phyloP scores from a whole-genome alignment of 2,329 filamentous ascomycete species.

The Ophioceras dolichostomum region DNA sequence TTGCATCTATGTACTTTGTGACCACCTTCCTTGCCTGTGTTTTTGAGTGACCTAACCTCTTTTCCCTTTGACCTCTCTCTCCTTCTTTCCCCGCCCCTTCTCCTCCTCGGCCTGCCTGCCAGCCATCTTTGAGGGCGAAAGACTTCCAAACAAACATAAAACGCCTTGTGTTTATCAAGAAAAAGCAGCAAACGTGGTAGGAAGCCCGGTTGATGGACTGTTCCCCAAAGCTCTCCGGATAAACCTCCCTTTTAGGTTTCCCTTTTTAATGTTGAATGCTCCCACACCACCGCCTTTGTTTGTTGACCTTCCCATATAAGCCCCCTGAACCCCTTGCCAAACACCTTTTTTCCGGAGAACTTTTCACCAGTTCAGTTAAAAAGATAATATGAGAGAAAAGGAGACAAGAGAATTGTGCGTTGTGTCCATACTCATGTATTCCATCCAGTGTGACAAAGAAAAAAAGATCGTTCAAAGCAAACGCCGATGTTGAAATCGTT shows the following conservation, averaged over 20 bases:
- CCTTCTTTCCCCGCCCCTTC: not conserved
- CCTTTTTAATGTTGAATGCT: conserved; percentile 8
- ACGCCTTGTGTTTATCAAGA: too few species aligned
- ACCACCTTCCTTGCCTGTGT: too few species aligned
- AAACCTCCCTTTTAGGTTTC: conserved; percentile 3
- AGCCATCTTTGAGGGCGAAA: not conserved
- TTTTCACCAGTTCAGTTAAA: not conserved
- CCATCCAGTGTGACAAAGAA: not conserved
- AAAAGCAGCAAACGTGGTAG: not conserved
- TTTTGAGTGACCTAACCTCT: too few species aligned
- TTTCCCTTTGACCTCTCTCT: not conserved
- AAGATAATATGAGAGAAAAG: not conserved
- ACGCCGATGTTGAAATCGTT: conserved; percentile 51
- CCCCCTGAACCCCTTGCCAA: not conserved
- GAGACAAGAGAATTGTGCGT: not conserved
- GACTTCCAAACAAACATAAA: too few species aligned
- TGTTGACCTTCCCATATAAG: conserved; percentile 1
- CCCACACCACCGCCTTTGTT: not conserved
- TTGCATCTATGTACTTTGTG: not conserved
- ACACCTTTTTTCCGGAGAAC: conserved; percentile 1
- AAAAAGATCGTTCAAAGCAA: conserved; percentile 12
- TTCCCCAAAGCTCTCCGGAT: conserved; percentile 4
- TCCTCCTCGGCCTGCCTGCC: not conserved
- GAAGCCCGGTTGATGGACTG: conserved; percentile 6
- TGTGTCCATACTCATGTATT: not conserved